phyloP scores from a whole-genome alignment of 2,329 filamentous ascomycete genomes.

The Calonectria pseudoturangicola region DNA sequence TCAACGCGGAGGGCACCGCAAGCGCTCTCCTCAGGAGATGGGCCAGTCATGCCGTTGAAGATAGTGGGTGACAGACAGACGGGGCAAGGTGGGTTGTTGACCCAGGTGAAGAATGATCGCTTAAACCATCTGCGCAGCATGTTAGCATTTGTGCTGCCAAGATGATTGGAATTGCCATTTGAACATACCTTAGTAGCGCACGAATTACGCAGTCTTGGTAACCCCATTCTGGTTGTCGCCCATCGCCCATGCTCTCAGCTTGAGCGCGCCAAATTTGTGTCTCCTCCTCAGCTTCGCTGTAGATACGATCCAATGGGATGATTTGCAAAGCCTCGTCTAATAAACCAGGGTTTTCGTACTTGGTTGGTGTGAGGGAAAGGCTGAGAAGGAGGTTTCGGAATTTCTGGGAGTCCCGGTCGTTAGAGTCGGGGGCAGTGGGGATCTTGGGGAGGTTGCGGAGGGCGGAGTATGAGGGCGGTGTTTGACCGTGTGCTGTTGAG shows the following conservation, averaged over 20 bases:
- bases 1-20: constrained; percentile 92
- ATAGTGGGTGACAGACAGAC: constrained; percentile 89
- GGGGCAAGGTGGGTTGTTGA: constrained; percentile 94
- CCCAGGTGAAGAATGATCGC: constrained; percentile 94
- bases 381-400: constrained; percentile 90
- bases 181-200: constrained; percentile 84
- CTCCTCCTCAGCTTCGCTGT: constrained; percentile 95
- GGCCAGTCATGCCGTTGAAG: constrained; percentile 87
- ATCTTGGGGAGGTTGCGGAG: constrained; percentile 71
- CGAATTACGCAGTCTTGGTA: constrained; percentile 98
- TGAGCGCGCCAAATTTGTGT: constrained; percentile 90
- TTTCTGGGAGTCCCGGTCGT: constrained; percentile 81
- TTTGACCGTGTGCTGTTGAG: constrained; percentile 66
- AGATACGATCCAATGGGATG: constrained; percentile 93
- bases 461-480: constrained; percentile 69
- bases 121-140: constrained; percentile 84
- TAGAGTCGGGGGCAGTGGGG: constrained; percentile 81
- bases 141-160: constrained; percentile 43
- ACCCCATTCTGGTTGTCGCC: constrained; percentile 90
- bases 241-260: constrained; percentile 89
- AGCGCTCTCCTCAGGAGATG: constrained; percentile 91
- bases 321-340: constrained; percentile 92
- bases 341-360: constrained; percentile 96
- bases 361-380: constrained; percentile 89
- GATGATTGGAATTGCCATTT: constrained; percentile 7